Base-by-base conservation (phyloP, 1,139 yeast genomes). In the Magnusiomyces tetraspermus region DNA sequence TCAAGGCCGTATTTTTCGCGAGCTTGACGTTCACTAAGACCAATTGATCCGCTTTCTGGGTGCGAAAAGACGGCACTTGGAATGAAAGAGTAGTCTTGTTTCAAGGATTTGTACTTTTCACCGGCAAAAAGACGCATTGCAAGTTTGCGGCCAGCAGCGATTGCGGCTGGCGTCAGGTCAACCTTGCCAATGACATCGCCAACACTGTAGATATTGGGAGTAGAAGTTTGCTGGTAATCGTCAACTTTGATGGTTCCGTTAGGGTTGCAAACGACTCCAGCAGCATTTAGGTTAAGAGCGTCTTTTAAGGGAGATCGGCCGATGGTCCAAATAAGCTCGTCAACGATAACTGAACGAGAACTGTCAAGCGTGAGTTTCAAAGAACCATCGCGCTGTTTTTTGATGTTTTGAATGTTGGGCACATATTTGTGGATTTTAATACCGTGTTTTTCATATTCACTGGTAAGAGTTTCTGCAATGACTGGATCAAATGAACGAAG, bases 81-180 rank as follows among this genome's bases (percentile, higher is more conserved):
- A n/a, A n/a, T n/a, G n/a, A n/a, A n/a, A n/a, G n/a, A n/a, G 70
- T 83, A 94, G 67, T 89, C 96, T 68, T 85, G 86, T 67, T 89
- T 88, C 58, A 77, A 76, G 50, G 78, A 67, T 61, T 79, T 80
- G 73, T 77, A 86, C 56, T 72, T 68, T 52, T 77, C 79, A 51
- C 90, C 83, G 26, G 97, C 97, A 67, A 89, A 92, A 57, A 92
- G 72, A 68, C 99, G 79, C 73, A 89, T 90, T 42, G 97, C 80
- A 60, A 92, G 78, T 69, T 81, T 86, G 71, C 99, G 83, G 55
- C 99, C 99, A 6, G 98, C 94, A 42, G 98, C 97, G 74, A 92
- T 92, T 48, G 98, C 98, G 47, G 88, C 97, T 5, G 99, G 99
- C 5, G 99, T 92, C 65, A 92, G 78, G 73, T 92, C 97, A 51